Evolutionary conservation across 2,329 filamentous ascomycete species (phyloP).

Genomic region (Exophiala viscosa): DNA sequence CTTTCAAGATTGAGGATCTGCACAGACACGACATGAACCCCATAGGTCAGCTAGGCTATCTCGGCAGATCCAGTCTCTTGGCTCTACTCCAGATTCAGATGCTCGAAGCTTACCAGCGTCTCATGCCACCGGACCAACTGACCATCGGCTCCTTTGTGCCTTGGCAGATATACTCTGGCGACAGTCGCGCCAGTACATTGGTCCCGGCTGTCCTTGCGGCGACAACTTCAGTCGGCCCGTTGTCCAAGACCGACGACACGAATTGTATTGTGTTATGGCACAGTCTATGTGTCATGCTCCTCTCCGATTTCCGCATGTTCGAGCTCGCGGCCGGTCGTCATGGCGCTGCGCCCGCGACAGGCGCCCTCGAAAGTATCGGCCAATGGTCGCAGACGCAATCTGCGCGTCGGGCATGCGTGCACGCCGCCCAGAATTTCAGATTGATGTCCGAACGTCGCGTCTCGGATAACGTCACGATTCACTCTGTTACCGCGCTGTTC

Average conservation of each 20-base stretch:
- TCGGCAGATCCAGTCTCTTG: constrained; percentile 30
- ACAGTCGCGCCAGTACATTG: constrained; percentile 40
- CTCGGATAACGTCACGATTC: constrained; percentile 51
- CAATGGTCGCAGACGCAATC: constrained; percentile 51
- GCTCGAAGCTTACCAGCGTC: constrained; percentile 42
- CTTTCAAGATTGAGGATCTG: constrained; percentile 32
- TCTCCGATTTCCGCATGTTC: constrained; percentile 52
- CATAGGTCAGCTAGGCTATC: constrained; percentile 35
- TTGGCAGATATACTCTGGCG: constrained; percentile 46
- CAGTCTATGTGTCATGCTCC: constrained; percentile 51
- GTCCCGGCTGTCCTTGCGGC: constrained; percentile 21
- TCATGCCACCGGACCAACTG: constrained; percentile 36
- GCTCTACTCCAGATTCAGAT: constrained; percentile 41
- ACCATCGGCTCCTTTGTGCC: constrained; percentile 41
- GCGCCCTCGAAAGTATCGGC: constrained; percentile 50
- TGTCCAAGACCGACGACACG: constrained; percentile 33
- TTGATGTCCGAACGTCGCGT: constrained; percentile 50
- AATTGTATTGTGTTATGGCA: constrained; percentile 54
- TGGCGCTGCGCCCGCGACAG: constrained; percentile 45
- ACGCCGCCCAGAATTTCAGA: constrained; percentile 53
- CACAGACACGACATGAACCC: constrained; percentile 34
- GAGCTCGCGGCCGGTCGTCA: constrained; percentile 51
- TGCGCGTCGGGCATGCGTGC: constrained; percentile 49
- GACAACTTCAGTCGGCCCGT: constrained; percentile 15
- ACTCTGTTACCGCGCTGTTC: constrained; percentile 50